Base-by-base conservation (phyloP, 257 asterid genomes). In the Thymus quinquecostatus region DNA sequence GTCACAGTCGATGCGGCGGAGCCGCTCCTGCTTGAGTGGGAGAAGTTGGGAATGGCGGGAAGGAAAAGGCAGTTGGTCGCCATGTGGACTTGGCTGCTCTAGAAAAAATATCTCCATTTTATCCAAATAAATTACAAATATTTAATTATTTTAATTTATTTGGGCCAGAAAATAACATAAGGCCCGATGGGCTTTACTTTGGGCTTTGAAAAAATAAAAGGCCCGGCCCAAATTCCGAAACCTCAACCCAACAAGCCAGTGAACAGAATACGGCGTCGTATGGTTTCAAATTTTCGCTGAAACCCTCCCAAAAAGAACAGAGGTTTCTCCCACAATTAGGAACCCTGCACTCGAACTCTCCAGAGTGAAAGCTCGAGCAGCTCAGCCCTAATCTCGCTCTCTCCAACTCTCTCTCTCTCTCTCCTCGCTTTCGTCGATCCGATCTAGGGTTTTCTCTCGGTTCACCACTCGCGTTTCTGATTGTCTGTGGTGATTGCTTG, bases 21-120 rank as follows among this genome's bases (percentile, higher is more conserved):
- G 68, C 64, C 62, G 61, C 69, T 77, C 54, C 76, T 45, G 14
- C 67, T 60, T 10, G 38, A 73, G 49, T 30, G 54, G n/a, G 60
- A 43, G 79, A 70, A 34, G 55, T 34, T 77, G 77, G 73, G 75
- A 64, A 66, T 83, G 89, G 95, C 86, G 91, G 89, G 92, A 89
- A 77, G 53, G 38, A 72, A 43, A 66, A 70, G 59, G 73, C 67
- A 69, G 80, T 67, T 75, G 47, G 87, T 66, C 70, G 96, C 91
- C 97, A 88, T 90, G 69, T 55, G 61, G 66, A 41, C 29, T 69
- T 62, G 28, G 57, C 72, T 70, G 38, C 70, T 50, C 69, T 53
- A 10, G 49, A 50, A 36, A 11, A 40, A 55, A 64, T 38, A 44
- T 72, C 64, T 27, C 36, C 1, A 33, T 14, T 49, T 0, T 62